Percentiles rank a stretch among this genome's conserved stretches.
These are phyloP conservation scores for Ustilago nuda DNA, from an alignment of 1,284 basidiomycete species.

Conservation along the genomic window DNA sequence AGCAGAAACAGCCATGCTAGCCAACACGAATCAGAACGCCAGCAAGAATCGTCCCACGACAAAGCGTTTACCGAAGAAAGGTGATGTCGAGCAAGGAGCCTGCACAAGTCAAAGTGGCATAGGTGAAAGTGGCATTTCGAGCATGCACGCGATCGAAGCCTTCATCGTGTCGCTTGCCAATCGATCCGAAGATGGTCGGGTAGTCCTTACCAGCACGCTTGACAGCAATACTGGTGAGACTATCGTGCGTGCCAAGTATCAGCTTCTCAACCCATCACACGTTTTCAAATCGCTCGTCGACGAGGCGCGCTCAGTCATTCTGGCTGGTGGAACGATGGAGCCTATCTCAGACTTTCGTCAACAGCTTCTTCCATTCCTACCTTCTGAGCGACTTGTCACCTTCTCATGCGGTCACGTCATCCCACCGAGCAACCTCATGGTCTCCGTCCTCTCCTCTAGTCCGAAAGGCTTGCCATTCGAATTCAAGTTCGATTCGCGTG, in stretches of 20 bases:
- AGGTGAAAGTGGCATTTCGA: slow-evolving; percentile 74
- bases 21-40: slow-evolving; percentile 1
- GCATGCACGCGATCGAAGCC: slow-evolving; percentile 84
- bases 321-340: slow-evolving; percentile 98
- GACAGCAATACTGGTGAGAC: slow-evolving; percentile 6
- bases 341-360: slow-evolving; percentile 88
- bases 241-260: slow-evolving; percentile 82
- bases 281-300: slow-evolving; percentile 85
- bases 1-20: slow-evolving; percentile 57
- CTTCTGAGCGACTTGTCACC: slow-evolving; percentile 76
- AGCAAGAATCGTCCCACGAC: background rate
- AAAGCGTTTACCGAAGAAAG: background rate
- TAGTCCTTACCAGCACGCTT: slow-evolving; percentile 17
- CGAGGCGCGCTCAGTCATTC: slow-evolving; percentile 81
- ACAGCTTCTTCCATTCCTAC: slow-evolving; percentile 82
- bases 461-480: slow-evolving; percentile 81
- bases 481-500: slow-evolving; percentile 84
- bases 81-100: background rate
- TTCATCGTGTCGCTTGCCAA: slow-evolving; percentile 86
- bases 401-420: slow-evolving; percentile 96
- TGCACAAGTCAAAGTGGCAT: slow-evolving; percentile 69
- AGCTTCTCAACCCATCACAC: slow-evolving; percentile 92
- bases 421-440: slow-evolving; percentile 81
- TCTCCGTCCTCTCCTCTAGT: slow-evolving; percentile 81
- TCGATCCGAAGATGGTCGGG: slow-evolving; percentile 79